These are phyloP conservation scores for Colletotrichum noveboracense DNA, from an alignment of 2,329 filamentous ascomycete genomes.

Conservation along the genomic window DNA sequence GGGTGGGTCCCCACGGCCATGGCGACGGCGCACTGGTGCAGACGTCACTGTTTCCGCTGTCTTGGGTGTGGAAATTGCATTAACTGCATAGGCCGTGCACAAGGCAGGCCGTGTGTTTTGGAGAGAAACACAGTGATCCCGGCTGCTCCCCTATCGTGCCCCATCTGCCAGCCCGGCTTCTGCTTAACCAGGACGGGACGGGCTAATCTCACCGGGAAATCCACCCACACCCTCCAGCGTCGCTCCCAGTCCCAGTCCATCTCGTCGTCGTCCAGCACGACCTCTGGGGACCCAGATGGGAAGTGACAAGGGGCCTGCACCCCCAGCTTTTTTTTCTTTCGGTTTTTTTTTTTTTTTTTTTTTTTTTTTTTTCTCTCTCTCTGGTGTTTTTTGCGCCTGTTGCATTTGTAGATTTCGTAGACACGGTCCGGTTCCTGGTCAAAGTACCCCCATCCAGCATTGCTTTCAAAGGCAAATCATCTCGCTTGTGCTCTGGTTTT, in stretches of 20 bases:
- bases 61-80: background rate
- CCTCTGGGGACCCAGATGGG: background rate
- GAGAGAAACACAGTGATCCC: slow-evolving; percentile 16
- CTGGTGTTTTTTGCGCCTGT: slow-evolving; percentile 7
- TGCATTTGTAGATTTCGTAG: slow-evolving; percentile 1
- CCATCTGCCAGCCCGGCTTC: slow-evolving; percentile 25
- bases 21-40: background rate
- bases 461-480: slow-evolving; percentile 53
- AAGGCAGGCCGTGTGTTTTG: background rate
- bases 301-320: background rate
- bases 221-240: slow-evolving; percentile 41
- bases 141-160: slow-evolving; percentile 28
- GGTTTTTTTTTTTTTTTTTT: background rate
- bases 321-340: background rate
- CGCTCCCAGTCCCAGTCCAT: background rate
- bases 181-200: slow-evolving; percentile 26
- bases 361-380: background rate
- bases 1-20: background rate
- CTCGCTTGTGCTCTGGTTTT: slow-evolving; percentile 52
- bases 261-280: background rate
- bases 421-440: slow-evolving; percentile 28
- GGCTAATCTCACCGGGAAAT: slow-evolving; percentile 48
- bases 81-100: background rate
- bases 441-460: slow-evolving; percentile 36
- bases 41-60: background rate